Evolutionary conservation across 441 rosid genomes (phyloP).

Genomic region (Bocquillonia castaneifolia): DNA sequence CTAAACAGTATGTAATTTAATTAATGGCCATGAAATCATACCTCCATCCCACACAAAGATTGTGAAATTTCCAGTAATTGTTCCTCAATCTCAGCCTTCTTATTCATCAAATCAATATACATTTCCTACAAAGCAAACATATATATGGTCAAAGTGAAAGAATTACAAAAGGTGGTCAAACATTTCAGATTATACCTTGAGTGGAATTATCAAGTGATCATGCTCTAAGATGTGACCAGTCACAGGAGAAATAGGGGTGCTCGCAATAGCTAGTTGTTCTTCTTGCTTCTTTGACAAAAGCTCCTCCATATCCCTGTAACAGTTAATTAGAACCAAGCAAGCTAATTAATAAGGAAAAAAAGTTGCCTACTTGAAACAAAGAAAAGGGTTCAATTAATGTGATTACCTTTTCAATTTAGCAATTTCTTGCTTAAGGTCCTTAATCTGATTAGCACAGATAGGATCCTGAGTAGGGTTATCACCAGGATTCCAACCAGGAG

Average conservation of each 20-base stretch:
- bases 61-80: conserved; percentile 50
- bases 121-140: conserved; percentile 43
- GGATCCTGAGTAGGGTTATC: conserved; percentile 86
- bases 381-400: neutral
- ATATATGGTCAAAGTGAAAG: conserved; percentile 1
- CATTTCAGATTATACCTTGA: conserved; percentile 47
- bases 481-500: conserved; percentile 89
- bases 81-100: conserved; percentile 54
- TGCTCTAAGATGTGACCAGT: conserved; percentile 39
- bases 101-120: conserved; percentile 48
- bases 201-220: conserved; percentile 35
- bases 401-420: conserved; percentile 48
- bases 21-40: conserved; percentile 19
- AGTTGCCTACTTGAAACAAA: neutral
- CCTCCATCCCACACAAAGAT: conserved; percentile 55
- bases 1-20: neutral
- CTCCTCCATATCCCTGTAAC: conserved; percentile 43
- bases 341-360: neutral
- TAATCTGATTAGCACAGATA: conserved; percentile 61
- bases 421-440: conserved; percentile 53
- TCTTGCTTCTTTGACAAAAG: conserved; percentile 44
- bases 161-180: conserved; percentile 3
- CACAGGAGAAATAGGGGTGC: conserved; percentile 40
- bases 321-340: neutral
- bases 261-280: conserved; percentile 34